Evolutionary conservation across 768 basidiomycete species (phyloP), one percentile per base, ranked within the genome.

Genomic region (Naganishia vishniacii): DNA sequence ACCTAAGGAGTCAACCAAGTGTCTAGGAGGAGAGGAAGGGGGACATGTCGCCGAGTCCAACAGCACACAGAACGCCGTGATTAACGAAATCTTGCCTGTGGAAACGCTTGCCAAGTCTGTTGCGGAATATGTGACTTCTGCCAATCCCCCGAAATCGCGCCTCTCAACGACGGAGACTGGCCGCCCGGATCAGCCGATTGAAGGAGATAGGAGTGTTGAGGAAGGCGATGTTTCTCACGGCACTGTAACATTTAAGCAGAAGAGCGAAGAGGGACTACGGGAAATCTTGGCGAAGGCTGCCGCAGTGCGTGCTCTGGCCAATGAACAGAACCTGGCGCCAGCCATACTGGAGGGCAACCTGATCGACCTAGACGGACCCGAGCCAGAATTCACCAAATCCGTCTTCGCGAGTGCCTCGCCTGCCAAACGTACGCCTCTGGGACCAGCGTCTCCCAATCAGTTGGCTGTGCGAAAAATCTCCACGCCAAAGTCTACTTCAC

Each of bases 241-340:
- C n/a, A 59, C 60, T 31, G 65, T 62, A 11, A 53, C 48, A 18
- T 61, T 66, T 41, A 61, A 66, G 32, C 45, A 44, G 34, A 48
- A 47, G 31, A n/a, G 28, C 18, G 48, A 59, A 20, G 48, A 48
- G 18, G 29, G 23, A 1, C 45, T 46, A 12, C 51, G 51, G 16
- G 48, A 45, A 23, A 31, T 46, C 31, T 23, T 53, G 37, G 46
- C 32, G 28, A 41, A 59, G 26, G 59, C 65, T 11, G 51, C 48
- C 18, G 18, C 47, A 16, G 18, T 41, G 44, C 40, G 62, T 23
- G 62, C 48, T n/a, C 23, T 44, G 29, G 46, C 40, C 23, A 51
- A 51, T 25, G 51, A 63, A 41, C 37, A 51, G 5, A 45, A 51
- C 48, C 29, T 45, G 1, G 26, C 48, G 4, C 40, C 46, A 4